These are phyloP conservation scores for Ascodesmis nigricans DNA, from an alignment of 495 filamentous ascomycete genomes.

Conservation along the genomic window DNA sequence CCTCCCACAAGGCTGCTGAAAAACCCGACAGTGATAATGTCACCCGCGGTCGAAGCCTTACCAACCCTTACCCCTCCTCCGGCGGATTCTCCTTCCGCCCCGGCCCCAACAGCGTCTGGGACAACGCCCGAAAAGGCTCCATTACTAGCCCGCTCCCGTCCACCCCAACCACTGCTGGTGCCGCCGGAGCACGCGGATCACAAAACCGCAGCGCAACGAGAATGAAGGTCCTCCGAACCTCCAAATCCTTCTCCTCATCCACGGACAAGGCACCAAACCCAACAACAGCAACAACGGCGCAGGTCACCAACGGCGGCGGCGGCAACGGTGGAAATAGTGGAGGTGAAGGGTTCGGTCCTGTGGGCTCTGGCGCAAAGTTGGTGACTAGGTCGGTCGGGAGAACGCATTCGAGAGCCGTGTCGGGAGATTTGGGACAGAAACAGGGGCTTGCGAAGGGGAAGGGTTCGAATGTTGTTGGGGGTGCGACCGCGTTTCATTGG, in stretches of 20 bases:
- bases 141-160: too few relatives aligned
- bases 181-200: too few relatives aligned
- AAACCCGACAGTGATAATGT: background rate
- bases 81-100: too few relatives aligned
- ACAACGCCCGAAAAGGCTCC: too few relatives aligned
- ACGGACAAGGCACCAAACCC: too few relatives aligned
- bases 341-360: slow-evolving; percentile 5
- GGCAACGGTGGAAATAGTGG: background rate
- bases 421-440: background rate
- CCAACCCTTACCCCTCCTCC: background rate
- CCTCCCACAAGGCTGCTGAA: too few relatives aligned
- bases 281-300: slow-evolving; percentile 3
- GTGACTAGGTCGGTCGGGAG: too few relatives aligned
- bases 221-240: slow-evolving; percentile 21
- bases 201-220: slow-evolving; percentile 15
- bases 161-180: too few relatives aligned
- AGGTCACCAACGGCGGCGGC: slow-evolving; percentile 6
- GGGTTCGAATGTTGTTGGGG: slow-evolving; percentile 59
- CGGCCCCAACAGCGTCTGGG: too few relatives aligned
- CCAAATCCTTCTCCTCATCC: slow-evolving; percentile 17
- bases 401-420: background rate
- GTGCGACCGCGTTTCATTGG: slow-evolving; percentile 94
- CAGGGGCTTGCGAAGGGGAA: slow-evolving; percentile 24
- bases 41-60: background rate
- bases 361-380: too few relatives aligned